phyloP scores from a whole-genome alignment of 257 asterid genomes.

The Solanum arcanum region DNA sequence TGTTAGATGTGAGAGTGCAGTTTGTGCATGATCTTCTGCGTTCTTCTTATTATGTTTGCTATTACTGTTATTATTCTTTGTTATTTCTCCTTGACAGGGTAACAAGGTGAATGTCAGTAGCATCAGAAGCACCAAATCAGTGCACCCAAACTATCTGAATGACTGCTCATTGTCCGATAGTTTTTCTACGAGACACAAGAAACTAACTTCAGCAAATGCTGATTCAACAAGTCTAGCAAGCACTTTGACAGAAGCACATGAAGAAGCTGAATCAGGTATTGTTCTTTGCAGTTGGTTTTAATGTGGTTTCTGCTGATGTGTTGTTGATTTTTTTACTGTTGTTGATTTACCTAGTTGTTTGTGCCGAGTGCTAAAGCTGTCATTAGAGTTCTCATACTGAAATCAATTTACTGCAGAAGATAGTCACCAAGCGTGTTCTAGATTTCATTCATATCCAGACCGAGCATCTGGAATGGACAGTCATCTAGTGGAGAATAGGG shows the following conservation, averaged over 20 bases:
- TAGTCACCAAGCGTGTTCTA: conserved; percentile 51
- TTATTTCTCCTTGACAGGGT: conserved; percentile 41
- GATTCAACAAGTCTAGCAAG: conserved; percentile 72
- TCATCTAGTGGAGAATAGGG: conserved; percentile 8
- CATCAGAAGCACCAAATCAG: conserved; percentile 38
- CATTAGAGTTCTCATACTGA: conserved; percentile 4
- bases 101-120: conserved; percentile 40
- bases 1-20: background rate
- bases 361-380: background rate
- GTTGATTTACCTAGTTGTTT: background rate
- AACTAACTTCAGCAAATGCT: conserved; percentile 19
- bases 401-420: conserved; percentile 39
- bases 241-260: conserved; percentile 72
- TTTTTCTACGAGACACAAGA: conserved; percentile 29
- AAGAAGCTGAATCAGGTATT: conserved; percentile 82
- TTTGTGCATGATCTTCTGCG: background rate
- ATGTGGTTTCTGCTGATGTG: background rate
- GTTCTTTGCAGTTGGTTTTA: background rate
- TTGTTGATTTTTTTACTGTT: background rate
- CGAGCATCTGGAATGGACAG: conserved; percentile 33
- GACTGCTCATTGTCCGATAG: conserved; percentile 57
- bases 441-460: conserved; percentile 44
- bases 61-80: background rate
- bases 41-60: background rate
- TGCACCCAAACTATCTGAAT: conserved; percentile 39